phyloP scores from a whole-genome alignment of 345 rosid genomes.

The Gossypioides kirkii region DNA sequence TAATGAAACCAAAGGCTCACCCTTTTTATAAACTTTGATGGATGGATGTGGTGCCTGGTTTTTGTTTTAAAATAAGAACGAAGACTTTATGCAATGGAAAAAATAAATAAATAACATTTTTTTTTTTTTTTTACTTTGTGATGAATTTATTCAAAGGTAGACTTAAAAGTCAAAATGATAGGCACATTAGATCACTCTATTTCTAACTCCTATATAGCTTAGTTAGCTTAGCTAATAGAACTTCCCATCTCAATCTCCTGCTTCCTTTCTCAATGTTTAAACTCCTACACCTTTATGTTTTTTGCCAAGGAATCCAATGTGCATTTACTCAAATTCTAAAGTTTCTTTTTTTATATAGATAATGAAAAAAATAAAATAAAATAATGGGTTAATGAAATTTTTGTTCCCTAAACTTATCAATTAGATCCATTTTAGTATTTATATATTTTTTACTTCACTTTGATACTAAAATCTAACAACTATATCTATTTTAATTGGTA shows the following conservation, averaged over 20 bases:
- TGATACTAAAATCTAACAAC: too few relatives aligned
- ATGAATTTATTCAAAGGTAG: conserved; percentile 8
- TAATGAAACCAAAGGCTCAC: not conserved
- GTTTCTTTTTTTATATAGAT: too few relatives aligned
- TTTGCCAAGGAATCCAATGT: conserved; percentile 35
- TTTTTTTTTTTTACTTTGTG: not conserved
- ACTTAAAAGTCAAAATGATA: conserved; percentile 34
- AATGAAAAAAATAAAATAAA: too few relatives aligned
- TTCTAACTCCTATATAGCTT: conserved; percentile 16
- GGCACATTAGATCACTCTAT: conserved; percentile 24
- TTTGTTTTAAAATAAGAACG: conserved; percentile 11
- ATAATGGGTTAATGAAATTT: too few relatives aligned
- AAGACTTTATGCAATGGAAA: not conserved
- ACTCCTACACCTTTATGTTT: not conserved
- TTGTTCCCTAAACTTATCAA: fast-evolving
- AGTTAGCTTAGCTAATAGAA: conserved; percentile 23
- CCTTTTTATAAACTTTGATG: conserved; percentile 9
- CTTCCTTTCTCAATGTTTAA: not conserved
- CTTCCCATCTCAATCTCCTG: conserved; percentile 20
- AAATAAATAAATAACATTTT: too few relatives aligned
- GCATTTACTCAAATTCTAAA: too few relatives aligned
- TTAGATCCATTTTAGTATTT: too few relatives aligned
- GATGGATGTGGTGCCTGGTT: conserved; percentile 1
- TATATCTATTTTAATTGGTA: too few relatives aligned
- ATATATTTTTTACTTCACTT: too few relatives aligned